These are phyloP conservation scores for Diaporthe aspalathi DNA, from an alignment of 2,329 filamentous ascomycete genomes.

Conservation along the genomic window DNA sequence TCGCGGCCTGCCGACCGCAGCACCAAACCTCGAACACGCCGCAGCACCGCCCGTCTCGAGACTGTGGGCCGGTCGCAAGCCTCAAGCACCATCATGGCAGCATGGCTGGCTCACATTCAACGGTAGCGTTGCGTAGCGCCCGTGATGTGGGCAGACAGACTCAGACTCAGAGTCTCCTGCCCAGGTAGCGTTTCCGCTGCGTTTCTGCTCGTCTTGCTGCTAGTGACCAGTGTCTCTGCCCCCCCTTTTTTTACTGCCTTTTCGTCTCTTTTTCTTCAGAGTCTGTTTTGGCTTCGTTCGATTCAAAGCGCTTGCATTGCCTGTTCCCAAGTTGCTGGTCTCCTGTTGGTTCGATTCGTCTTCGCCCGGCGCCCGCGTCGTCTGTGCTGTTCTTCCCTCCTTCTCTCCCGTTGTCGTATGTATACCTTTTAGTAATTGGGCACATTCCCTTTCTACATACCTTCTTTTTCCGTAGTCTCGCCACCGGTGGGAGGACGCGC, in stretches of 20 bases:
- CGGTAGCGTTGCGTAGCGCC: slow-evolving; percentile 15
- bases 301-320: slow-evolving; percentile 22
- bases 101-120: neutral
- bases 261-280: slow-evolving; percentile 27
- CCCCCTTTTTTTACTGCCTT: slow-evolving; percentile 8
- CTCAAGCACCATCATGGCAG: too few relatives aligned
- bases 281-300: slow-evolving; percentile 38
- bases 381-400: slow-evolving; percentile 25
- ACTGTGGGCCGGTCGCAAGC: slow-evolving; percentile 33
- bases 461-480: slow-evolving; percentile 18
- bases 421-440: slow-evolving; percentile 26
- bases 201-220: slow-evolving; percentile 39
- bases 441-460: slow-evolving; percentile 16
- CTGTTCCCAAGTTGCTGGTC: slow-evolving; percentile 30
- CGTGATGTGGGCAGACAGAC: slow-evolving; percentile 2
- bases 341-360: slow-evolving; percentile 32
- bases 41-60: slow-evolving; percentile 31
- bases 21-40: slow-evolving; percentile 42
- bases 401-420: slow-evolving; percentile 21
- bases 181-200: slow-evolving; percentile 37
- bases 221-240: slow-evolving; percentile 26
- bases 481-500: slow-evolving; percentile 36
- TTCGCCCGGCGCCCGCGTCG: slow-evolving; percentile 20
- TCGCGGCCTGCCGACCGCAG: slow-evolving; percentile 12
- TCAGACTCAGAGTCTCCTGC: neutral